Conservation (phyloP, 208 protist genomes). For the Leptomonas pyrrhocoris region DNA sequence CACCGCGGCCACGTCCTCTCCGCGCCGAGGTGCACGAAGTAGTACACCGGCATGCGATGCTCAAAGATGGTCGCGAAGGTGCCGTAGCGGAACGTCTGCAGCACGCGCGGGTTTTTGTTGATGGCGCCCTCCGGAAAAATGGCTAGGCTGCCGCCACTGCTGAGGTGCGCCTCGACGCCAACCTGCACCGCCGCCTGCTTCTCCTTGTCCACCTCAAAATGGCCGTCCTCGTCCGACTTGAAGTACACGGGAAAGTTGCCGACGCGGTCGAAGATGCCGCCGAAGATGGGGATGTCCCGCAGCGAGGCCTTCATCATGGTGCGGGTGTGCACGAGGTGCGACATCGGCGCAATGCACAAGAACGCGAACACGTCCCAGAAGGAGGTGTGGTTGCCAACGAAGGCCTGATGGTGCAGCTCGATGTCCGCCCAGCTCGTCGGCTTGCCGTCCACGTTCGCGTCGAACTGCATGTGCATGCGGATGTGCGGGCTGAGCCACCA, state of each 20-base stretch:
- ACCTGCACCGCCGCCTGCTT: constrained; percentile 55
- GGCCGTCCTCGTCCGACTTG: constrained; percentile 57
- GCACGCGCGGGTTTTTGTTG: constrained; percentile 51
- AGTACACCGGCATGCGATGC: constrained; percentile 57
- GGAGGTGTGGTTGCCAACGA: constrained; percentile 67
- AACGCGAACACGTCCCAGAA: constrained; percentile 66
- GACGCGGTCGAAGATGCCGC: constrained; percentile 53
- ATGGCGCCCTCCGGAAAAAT: constrained; percentile 77
- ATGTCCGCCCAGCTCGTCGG: constrained; percentile 21
- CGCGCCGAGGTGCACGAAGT: constrained; percentile 53
- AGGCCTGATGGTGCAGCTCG: constrained; percentile 13
- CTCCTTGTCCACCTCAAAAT: constrained; percentile 75
- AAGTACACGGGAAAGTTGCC: constrained; percentile 86
- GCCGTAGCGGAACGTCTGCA: constrained; percentile 70
- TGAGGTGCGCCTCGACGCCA: constrained; percentile 46
- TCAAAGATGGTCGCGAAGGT: constrained; percentile 64
- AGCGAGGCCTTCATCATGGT: constrained; percentile 64
- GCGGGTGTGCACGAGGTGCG: constrained; percentile 38
- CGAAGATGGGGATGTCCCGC: constrained; percentile 57
- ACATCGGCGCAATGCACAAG: constrained; percentile 34
- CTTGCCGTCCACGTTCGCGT: constrained; percentile 17
- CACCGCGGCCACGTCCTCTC: constrained; percentile 63
- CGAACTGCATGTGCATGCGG: constrained; percentile 34
- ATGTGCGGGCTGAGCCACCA: constrained; percentile 52
- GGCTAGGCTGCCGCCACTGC: constrained; percentile 45